A percentile compares a stretch with the other conserved stretches of the same genome.
phyloP scores from a whole-genome alignment of 2,329 filamentous ascomycete genomes.

The Nothophaeocryptopus gaeumannii region DNA sequence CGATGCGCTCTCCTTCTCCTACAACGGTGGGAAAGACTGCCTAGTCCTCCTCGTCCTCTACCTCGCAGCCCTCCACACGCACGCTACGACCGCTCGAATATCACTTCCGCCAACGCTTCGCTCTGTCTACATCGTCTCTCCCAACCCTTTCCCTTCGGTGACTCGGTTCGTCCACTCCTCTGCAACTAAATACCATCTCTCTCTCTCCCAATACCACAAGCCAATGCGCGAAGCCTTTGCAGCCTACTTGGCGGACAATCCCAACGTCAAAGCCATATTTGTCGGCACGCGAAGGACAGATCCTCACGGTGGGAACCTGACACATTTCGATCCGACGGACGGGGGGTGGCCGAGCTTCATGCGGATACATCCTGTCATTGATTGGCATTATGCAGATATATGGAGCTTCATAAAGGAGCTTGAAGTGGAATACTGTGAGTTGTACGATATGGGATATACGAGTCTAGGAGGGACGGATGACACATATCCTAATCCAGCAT shows the following conservation, averaged over 20 bases:
- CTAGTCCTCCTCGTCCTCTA: conserved; percentile 87
- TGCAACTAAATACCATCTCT: conserved; percentile 67
- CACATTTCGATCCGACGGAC: conserved; percentile 84
- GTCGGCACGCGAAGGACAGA: conserved; percentile 89
- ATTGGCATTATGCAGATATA: conserved; percentile 95
- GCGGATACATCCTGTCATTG: conserved; percentile 90
- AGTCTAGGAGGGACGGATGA: conserved; percentile 87
- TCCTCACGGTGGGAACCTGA: conserved; percentile 77
- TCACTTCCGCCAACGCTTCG: conserved; percentile 57
- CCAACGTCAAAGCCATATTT: conserved; percentile 71
- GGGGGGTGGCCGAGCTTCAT: conserved; percentile 88
- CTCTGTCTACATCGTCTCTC: conserved; percentile 83
- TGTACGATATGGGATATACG: conserved; percentile 90
- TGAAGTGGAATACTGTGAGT: conserved; percentile 74
- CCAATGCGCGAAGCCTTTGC: conserved; percentile 80
- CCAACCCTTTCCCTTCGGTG: conserved; percentile 80
- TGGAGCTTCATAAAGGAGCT: conserved; percentile 85
- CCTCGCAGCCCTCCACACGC: conserved; percentile 60
- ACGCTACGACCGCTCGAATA: conserved; percentile 26
- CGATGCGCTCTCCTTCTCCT: conserved; percentile 80
- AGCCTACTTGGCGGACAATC: conserved; percentile 66
- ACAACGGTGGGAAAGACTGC: conserved; percentile 98
- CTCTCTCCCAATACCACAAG: conserved; percentile 69
- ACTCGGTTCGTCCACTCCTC: conserved; percentile 76
- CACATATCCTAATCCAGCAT: conserved; percentile 81